Percentiles rank a stretch among this genome's conserved stretches.
Conservation (phyloP, 768 basidiomycete genomes). For the Artomyces pyxidatus region DNA sequence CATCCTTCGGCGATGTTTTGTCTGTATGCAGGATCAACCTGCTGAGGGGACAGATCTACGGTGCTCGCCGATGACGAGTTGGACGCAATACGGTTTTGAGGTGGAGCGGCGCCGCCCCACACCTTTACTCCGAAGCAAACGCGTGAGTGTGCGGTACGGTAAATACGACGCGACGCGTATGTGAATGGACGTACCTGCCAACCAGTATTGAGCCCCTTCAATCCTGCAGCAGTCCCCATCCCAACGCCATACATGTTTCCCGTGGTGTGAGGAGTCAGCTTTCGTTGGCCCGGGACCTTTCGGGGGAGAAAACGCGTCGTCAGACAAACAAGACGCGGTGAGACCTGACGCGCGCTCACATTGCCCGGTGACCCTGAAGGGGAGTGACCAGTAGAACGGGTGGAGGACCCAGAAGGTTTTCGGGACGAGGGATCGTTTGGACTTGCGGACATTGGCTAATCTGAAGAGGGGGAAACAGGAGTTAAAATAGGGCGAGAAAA, state of each 20-base stretch:
- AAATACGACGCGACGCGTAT: no score
- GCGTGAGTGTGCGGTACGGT: no score
- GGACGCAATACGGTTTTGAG: slow-evolving; percentile 52
- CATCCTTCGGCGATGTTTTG: slow-evolving; percentile 42
- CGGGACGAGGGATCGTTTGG: slow-evolving; percentile 34
- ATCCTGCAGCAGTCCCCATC: slow-evolving; percentile 36
- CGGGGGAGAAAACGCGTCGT: slow-evolving; percentile 2
- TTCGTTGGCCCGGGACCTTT: slow-evolving; percentile 37
- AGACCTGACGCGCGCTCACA: slow-evolving; percentile 27
- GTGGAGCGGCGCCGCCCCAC: slow-evolving; percentile 44
- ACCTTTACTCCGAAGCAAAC: slow-evolving; percentile 35
- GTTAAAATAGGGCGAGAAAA: neutral
- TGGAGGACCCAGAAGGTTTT: slow-evolving; percentile 65
- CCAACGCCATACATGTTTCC: slow-evolving; percentile 46
- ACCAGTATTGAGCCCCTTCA: slow-evolving; percentile 49
- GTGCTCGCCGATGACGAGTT: slow-evolving; percentile 50
- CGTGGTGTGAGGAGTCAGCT: slow-evolving; percentile 32
- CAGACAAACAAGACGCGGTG: slow-evolving; percentile 7
- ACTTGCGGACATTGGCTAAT: slow-evolving; percentile 20
- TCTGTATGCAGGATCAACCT: slow-evolving; percentile 40
- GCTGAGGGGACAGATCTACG: slow-evolving; percentile 38
- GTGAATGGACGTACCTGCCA: slow-evolving; percentile 53
- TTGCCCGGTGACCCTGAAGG: slow-evolving; percentile 52
- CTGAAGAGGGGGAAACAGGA: neutral
- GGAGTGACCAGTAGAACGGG: slow-evolving; percentile 54